phyloP scores from a whole-genome alignment of 2,329 filamentous ascomycete species.

The Colletotrichum godetiae region DNA sequence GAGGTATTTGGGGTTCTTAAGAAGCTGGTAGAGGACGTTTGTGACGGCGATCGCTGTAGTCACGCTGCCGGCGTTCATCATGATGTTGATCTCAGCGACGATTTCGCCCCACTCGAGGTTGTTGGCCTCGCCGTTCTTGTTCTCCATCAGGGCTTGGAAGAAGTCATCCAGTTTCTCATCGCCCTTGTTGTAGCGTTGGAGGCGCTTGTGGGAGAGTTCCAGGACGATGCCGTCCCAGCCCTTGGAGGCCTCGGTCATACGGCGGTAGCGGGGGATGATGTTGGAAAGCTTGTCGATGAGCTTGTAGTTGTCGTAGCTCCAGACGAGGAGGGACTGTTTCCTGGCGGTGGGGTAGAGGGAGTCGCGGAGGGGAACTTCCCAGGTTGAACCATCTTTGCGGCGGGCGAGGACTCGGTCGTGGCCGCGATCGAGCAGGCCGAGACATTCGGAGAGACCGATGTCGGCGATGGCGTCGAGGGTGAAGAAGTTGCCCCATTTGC shows the following conservation, averaged over 20 bases:
- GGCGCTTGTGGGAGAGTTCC: conserved; percentile 10
- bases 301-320: conserved; percentile 63
- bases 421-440: conserved; percentile 63
- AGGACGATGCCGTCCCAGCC: conserved; percentile 59
- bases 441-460: conserved; percentile 62
- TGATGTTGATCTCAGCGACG: conserved; percentile 64
- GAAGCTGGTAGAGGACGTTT: conserved; percentile 63
- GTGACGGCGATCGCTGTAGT: conserved; percentile 62
- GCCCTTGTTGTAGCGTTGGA: conserved; percentile 56
- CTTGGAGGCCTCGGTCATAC: conserved; percentile 51
- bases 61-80: conserved; percentile 62
- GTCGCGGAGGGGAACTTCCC: conserved; percentile 59
- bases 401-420: conserved; percentile 56
- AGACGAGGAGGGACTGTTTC: conserved; percentile 62
- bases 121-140: conserved; percentile 48
- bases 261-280: conserved; percentile 56
- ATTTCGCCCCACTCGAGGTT: conserved; percentile 68
- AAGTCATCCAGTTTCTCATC: conserved; percentile 68
- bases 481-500: conserved; percentile 66
- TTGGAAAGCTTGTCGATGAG: conserved; percentile 58
- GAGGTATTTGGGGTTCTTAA: conserved; percentile 56
- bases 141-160: conserved; percentile 66
- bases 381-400: conserved; percentile 56
- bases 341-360: conserved; percentile 61
- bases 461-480: conserved; percentile 67